Percentiles rank a stretch among this genome's conserved stretches.
Conservation (phyloP, 345 rosid genomes). For the Atalantia buxifolia region DNA sequence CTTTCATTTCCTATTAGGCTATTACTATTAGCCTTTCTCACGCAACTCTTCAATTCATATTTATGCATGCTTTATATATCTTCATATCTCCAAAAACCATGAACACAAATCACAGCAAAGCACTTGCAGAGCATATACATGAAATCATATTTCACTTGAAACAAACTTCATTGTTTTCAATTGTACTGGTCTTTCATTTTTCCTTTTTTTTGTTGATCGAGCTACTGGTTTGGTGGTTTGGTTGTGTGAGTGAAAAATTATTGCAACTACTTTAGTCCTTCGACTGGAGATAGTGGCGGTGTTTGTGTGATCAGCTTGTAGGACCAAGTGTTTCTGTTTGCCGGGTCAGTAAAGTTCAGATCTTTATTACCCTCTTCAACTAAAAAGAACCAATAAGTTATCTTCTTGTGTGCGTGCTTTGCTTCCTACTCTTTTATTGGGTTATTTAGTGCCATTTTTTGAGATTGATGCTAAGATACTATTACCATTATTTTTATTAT, state of each 20-base stretch:
- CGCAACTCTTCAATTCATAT: not conserved
- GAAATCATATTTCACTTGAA: not conserved
- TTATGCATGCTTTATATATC: too few species aligned
- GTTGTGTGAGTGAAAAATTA: not conserved
- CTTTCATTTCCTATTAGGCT: not conserved
- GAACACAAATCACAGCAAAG: not conserved
- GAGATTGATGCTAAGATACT: constrained; percentile 4
- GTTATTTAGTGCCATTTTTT: not conserved
- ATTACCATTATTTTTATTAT: too few species aligned
- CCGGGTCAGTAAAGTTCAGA: constrained; percentile 4
- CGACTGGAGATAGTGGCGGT: not conserved
- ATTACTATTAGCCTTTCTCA: too few species aligned
- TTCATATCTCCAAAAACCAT: not conserved
- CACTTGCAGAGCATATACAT: not conserved
- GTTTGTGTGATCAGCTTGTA: constrained; percentile 4
- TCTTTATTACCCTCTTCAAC: constrained; percentile 8
- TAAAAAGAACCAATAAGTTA: too few species aligned
- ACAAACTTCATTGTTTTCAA: not conserved
- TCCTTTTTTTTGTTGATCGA: not conserved
- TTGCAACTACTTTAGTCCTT: not conserved
- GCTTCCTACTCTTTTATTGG: constrained; percentile 7
- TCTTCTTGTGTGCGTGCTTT: not conserved
- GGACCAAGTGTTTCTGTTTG: constrained; percentile 9
- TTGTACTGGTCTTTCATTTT: not conserved
- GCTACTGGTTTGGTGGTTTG: not conserved